A percentile compares a stretch with the other conserved stretches of the same genome.
Conservation (phyloP, 1,284 basidiomycete genomes). For the Lignosus rhinocerotis region DNA sequence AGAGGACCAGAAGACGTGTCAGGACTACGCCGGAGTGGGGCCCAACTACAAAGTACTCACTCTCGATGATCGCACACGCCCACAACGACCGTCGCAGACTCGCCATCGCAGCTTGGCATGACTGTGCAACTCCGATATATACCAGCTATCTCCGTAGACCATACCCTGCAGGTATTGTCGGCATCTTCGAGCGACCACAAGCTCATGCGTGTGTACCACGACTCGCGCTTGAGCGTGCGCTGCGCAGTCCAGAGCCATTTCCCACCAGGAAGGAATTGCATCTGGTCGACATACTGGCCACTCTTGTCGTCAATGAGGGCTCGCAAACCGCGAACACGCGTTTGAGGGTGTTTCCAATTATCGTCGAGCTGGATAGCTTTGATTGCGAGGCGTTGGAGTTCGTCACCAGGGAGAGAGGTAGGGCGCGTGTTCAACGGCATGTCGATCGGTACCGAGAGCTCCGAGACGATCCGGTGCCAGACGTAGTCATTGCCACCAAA, state of each 20-base stretch:
- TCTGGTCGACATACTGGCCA: slow-evolving; percentile 37
- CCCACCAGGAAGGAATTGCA: slow-evolving; percentile 44
- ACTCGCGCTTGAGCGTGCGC: slow-evolving; percentile 34
- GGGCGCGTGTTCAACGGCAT: slow-evolving; percentile 31
- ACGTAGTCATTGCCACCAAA: slow-evolving; percentile 48
- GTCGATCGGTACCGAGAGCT: slow-evolving; percentile 37
- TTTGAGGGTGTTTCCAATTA: slow-evolving; percentile 46
- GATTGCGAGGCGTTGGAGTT: slow-evolving; percentile 39
- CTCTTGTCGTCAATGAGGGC: slow-evolving; percentile 39
- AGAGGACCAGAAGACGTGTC: not conserved
- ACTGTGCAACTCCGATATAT: slow-evolving; percentile 38
- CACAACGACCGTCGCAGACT: slow-evolving; percentile 34
- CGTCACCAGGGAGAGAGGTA: slow-evolving; percentile 31
- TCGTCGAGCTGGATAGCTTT: slow-evolving; percentile 49
- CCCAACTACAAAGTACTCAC: slow-evolving; percentile 21
- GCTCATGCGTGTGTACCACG: slow-evolving; percentile 36
- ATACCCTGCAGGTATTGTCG: slow-evolving; percentile 33
- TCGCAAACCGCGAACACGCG: slow-evolving; percentile 37
- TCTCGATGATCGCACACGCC: slow-evolving; percentile 31
- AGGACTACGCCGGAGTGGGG: not conserved
- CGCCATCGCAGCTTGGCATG: slow-evolving; percentile 27
- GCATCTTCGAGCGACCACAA: slow-evolving; percentile 41
- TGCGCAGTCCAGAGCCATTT: slow-evolving; percentile 50
- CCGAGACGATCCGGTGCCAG: slow-evolving; percentile 45
- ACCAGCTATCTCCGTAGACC: slow-evolving; percentile 37